These are phyloP conservation scores for Skeletonema marinoi DNA, from an alignment of 108 stramenopile genomes.

Conservation along the genomic window DNA sequence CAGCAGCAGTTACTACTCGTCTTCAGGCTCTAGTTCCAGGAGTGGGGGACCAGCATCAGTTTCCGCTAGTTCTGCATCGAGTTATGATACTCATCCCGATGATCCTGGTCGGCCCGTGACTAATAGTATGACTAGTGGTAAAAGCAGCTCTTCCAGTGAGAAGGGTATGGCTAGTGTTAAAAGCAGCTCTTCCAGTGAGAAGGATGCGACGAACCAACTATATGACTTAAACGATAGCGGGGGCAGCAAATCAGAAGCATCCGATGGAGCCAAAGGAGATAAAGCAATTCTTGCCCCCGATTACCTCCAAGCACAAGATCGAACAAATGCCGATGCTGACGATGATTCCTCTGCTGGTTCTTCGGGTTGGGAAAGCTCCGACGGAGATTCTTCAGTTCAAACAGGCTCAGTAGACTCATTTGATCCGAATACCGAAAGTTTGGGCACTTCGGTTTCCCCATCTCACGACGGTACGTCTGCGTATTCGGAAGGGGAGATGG, in stretches of 20 bases:
- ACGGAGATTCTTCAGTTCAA: slow-evolving; percentile 31
- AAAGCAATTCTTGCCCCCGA: neutral
- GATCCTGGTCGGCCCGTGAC: neutral
- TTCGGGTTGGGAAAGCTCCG: slow-evolving; percentile 44
- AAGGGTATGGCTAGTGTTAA: neutral
- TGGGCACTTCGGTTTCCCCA: slow-evolving; percentile 21
- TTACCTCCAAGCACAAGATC: slow-evolving; percentile 2
- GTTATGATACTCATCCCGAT: neutral
- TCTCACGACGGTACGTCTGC: neutral
- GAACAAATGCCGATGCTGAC: slow-evolving; percentile 17
- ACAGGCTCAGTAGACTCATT: slow-evolving; percentile 36
- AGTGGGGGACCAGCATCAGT: slow-evolving; percentile 7
- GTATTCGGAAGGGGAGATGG: slow-evolving; percentile 9
- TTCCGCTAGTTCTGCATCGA: slow-evolving; percentile 8
- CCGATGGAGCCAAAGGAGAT: neutral
- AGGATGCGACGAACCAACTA: neutral
- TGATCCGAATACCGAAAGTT: slow-evolving; percentile 22
- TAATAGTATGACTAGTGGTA: neutral
- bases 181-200: neutral
- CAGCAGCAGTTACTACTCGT: slow-evolving; percentile 8
- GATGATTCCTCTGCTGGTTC: slow-evolving; percentile 50
- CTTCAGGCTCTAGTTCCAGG: slow-evolving; percentile 7
- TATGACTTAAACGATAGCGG: neutral
- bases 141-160: slow-evolving; percentile 1
- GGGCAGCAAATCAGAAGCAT: neutral